Base-by-base conservation (phyloP, 1,284 basidiomycete genomes). In the Puccinia novopanici region DNA sequence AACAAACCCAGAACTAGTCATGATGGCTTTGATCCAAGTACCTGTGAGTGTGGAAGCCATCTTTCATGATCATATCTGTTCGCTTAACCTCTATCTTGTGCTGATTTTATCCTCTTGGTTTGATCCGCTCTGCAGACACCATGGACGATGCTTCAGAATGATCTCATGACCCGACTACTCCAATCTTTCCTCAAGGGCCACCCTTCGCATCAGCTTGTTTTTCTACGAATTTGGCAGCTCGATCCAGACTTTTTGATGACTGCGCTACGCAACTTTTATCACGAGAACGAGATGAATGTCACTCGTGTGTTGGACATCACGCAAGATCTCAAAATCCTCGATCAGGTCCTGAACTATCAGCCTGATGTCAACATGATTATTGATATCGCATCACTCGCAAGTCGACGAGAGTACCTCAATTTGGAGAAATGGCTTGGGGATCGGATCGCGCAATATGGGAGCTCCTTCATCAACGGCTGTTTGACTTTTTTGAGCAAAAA, bases 371-470 rank as follows among this genome's bases (percentile, higher is more conserved):
- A 90, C 27, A 93, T 96, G 84, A 92, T 92, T 22, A 90, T 96
- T 72, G 97, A 99, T 85, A 91, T 98, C 55, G 97, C 97, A 19
- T 92, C 95, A 6, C 87, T 98, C 34, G 95, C 95, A 1, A 94
- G 94, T 59, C 91, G 94, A 68, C 89, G 94, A 83, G 96, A 99
- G 85, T 93, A 94, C 84, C 89, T 99, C 84, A 95, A 98, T 84
- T 89, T 99, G 71, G 95, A 98, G 87, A 94, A 96, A 86, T 99
- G 95, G 95, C 89, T 99, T 5, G 91, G 92, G 54, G 93, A 95
- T 85, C 92, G 93, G 83, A 92, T 97, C 57, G 88, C 90, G 19
- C 87, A 88, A 63, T 92, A 95, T 83, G 93, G 93, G 2, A 89
- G 89, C 55, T 93, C 94, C 82, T 98, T 98, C 84, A 89, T 98